phyloP scores from a whole-genome alignment of 148 eudicot genomes.

The Rhododendron molle region DNA sequence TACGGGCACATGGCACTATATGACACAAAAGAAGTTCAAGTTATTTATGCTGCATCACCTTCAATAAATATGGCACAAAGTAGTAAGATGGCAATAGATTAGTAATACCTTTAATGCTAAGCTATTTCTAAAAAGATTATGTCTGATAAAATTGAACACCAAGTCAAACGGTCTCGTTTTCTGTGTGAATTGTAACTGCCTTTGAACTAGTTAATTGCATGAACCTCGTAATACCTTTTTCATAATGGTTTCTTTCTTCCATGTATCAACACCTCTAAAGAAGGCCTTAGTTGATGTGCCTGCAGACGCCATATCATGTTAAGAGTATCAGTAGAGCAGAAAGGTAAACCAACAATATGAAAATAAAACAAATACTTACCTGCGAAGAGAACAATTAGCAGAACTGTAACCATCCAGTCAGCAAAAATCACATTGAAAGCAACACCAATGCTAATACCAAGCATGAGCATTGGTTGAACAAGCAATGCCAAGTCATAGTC shows the following conservation, averaged over 20 bases:
- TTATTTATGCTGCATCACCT: not conserved
- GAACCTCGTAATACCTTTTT: slow-evolving; percentile 42
- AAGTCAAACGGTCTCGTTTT: not conserved
- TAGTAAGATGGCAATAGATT: not conserved
- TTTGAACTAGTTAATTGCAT: not conserved
- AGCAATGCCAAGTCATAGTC: slow-evolving; percentile 94
- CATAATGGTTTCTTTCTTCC: slow-evolving; percentile 76
- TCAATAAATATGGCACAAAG: not conserved
- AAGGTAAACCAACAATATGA: not conserved
- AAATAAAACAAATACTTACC: slow-evolving; percentile 35
- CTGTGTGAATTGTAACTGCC: not conserved
- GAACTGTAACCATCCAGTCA: slow-evolving; percentile 94
- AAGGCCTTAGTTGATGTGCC: slow-evolving; percentile 78
- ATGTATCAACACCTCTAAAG: slow-evolving; percentile 66
- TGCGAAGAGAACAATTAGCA: slow-evolving; percentile 69
- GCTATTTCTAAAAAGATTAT: not conserved
- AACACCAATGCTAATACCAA: slow-evolving; percentile 93
- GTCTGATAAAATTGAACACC: not conserved
- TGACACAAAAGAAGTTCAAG: not conserved
- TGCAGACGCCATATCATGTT: slow-evolving; percentile 22
- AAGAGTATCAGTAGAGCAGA: not conserved
- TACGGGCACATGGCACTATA: not conserved
- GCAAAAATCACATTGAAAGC: slow-evolving; percentile 85
- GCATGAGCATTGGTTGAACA: slow-evolving; percentile 95
- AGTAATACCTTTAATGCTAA: not conserved